Conservation (phyloP, 768 basidiomycete genomes). For the Russula vinacea region DNA sequence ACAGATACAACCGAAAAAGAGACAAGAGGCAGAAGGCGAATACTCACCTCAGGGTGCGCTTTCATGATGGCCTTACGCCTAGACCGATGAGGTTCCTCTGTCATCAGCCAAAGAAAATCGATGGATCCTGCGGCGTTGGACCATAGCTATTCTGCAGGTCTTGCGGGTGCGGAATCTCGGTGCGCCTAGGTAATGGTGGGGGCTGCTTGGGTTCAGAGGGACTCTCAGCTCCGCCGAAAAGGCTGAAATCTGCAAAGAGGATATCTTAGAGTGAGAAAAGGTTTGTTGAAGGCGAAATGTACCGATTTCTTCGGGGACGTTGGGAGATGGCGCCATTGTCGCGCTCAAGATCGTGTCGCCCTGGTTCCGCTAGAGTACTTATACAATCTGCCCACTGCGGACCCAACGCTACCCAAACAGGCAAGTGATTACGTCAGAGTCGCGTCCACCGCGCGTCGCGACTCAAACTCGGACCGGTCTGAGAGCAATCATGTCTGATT, state of each 20-base stretch:
- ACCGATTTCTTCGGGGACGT: slow-evolving; percentile 28
- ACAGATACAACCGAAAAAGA: background rate
- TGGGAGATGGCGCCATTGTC: slow-evolving; percentile 28
- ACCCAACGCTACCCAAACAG: too few relatives aligned
- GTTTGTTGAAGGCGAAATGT: background rate
- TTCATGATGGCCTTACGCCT: slow-evolving; percentile 88
- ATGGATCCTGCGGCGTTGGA: slow-evolving; percentile 66
- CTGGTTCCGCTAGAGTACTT: too few relatives aligned
- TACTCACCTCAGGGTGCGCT: slow-evolving; percentile 81
- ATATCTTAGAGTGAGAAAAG: background rate
- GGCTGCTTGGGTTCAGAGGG: slow-evolving; percentile 49
- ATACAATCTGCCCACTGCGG: too few relatives aligned
- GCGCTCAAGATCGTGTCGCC: too few relatives aligned
- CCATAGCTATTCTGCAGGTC: slow-evolving; percentile 44
- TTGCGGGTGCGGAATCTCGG: slow-evolving; percentile 45
- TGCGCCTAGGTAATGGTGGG: slow-evolving; percentile 48
- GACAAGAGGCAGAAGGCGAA: background rate
- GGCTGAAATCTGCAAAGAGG: slow-evolving; percentile 59
- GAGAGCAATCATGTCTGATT: slow-evolving; percentile 8
- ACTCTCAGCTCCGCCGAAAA: slow-evolving; percentile 82
- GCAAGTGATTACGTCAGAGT: slow-evolving; percentile 20
- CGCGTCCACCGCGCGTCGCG: slow-evolving; percentile 24
- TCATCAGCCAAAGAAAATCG: slow-evolving; percentile 96
- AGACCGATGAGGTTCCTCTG: slow-evolving; percentile 93
- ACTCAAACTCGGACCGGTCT: background rate